Conservation (phyloP, 2,329 filamentous ascomycete species). For the Rasamsonia emersonii region DNA sequence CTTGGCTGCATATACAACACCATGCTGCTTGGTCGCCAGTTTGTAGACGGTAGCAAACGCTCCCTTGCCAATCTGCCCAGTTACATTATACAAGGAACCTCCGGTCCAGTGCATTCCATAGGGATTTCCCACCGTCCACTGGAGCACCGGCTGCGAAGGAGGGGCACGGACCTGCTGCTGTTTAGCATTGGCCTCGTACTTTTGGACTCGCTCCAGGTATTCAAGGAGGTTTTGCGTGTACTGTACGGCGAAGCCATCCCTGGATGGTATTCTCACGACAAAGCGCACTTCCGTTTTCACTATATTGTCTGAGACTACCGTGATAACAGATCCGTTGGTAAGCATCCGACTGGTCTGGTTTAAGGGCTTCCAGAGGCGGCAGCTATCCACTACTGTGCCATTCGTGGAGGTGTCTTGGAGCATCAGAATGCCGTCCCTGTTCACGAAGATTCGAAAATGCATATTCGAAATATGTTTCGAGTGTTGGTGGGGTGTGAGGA, state of each 20-base stretch:
- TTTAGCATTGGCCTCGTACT: constrained; percentile 13
- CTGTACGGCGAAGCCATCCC: constrained; percentile 58
- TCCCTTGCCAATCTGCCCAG: constrained; percentile 76
- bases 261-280: constrained; percentile 72
- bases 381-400: constrained; percentile 75
- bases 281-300: constrained; percentile 62
- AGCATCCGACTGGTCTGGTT: constrained; percentile 55
- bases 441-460: constrained; percentile 93
- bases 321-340: constrained; percentile 62
- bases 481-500: constrained; percentile 60
- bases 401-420: constrained; percentile 93
- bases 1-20: constrained; percentile 79
- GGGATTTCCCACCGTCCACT: constrained; percentile 32
- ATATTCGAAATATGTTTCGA: constrained; percentile 75
- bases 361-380: constrained; percentile 50
- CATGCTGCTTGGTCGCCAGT: constrained; percentile 76
- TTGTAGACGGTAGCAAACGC: constrained; percentile 93
- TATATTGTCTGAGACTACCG: constrained; percentile 49
- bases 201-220: constrained; percentile 48
- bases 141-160: constrained; percentile 18
- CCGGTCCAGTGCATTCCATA: constrained; percentile 72
- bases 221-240: constrained; percentile 62
- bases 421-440: constrained; percentile 79
- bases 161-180: constrained; percentile 17
- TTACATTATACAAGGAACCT: constrained; percentile 73